Percentiles rank a stretch among this genome's conserved stretches.
phyloP scores from a whole-genome alignment of 495 filamentous ascomycete species.

The Penicillium desertorum region DNA sequence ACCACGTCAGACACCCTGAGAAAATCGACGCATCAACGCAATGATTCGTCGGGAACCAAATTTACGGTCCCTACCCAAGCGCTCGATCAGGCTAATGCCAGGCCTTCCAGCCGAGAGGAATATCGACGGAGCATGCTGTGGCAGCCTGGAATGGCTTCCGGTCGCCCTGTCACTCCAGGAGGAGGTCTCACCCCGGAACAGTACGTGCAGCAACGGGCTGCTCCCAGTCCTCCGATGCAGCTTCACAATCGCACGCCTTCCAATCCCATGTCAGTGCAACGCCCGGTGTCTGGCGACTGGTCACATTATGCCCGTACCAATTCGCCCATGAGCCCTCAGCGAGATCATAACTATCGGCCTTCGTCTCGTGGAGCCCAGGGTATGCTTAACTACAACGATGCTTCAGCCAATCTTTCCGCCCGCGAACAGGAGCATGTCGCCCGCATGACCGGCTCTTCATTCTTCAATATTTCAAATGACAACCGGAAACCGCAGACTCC shows the following conservation, averaged over 20 bases:
- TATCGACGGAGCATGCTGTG: slow-evolving; percentile 67
- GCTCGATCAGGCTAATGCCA: slow-evolving; percentile 33
- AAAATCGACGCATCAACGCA: slow-evolving; percentile 40
- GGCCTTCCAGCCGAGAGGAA: slow-evolving; percentile 47
- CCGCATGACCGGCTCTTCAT: slow-evolving; percentile 77
- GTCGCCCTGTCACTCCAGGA: slow-evolving; percentile 47
- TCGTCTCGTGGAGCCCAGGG: slow-evolving; percentile 49
- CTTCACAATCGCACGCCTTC: slow-evolving; percentile 60
- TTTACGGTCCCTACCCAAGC: slow-evolving; percentile 27
- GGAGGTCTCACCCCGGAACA: slow-evolving; percentile 64
- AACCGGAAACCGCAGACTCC: slow-evolving; percentile 44
- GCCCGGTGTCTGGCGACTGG: slow-evolving; percentile 58
- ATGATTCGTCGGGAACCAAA: slow-evolving; percentile 40
- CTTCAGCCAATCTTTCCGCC: slow-evolving; percentile 75
- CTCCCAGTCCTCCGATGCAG: slow-evolving; percentile 51
- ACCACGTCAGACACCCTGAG: slow-evolving; percentile 39
- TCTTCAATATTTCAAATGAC: slow-evolving; percentile 67
- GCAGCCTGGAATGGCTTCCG: slow-evolving; percentile 67
- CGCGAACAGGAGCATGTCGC: slow-evolving; percentile 92
- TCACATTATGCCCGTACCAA: slow-evolving; percentile 48
- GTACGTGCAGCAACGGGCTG: slow-evolving; percentile 81
- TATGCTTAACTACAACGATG: slow-evolving; percentile 50
- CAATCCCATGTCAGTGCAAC: slow-evolving; percentile 45
- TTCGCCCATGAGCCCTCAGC: slow-evolving; percentile 35
- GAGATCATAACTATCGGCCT: slow-evolving; percentile 48